phyloP scores from a whole-genome alignment of 345 rosid genomes.

The Syzygium aqueum region DNA sequence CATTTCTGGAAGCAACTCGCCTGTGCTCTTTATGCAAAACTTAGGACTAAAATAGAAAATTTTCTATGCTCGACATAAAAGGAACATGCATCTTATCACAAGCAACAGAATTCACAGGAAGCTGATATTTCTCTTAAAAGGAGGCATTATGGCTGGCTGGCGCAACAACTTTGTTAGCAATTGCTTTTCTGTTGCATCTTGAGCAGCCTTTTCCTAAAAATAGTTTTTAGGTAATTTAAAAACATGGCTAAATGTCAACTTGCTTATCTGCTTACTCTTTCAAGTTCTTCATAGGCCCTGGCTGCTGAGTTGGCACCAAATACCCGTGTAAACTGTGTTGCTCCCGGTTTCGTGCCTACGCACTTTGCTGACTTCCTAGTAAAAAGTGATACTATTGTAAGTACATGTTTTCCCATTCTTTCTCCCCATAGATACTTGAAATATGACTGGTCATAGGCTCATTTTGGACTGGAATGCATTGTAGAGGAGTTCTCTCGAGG shows the following conservation, averaged over 20 bases:
- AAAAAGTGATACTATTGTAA: slow-evolving; percentile 34
- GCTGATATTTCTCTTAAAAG: not conserved
- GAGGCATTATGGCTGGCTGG: not conserved
- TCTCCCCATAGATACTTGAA: not conserved
- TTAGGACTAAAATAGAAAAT: not conserved
- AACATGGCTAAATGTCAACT: not conserved
- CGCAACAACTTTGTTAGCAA: not conserved
- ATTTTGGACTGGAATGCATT: not conserved
- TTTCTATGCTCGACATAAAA: not conserved
- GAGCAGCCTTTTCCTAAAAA: not conserved
- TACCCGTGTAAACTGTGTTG: slow-evolving; percentile 74
- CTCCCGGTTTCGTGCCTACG: slow-evolving; percentile 94
- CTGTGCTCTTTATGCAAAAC: not conserved
- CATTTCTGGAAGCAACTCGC: not conserved
- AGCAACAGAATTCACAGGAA: not conserved
- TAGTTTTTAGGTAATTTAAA: not conserved
- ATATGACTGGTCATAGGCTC: not conserved
- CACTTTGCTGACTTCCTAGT: slow-evolving; percentile 57
- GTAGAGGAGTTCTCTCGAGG: slow-evolving; percentile 43
- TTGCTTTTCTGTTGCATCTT: not conserved
- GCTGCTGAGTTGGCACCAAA: slow-evolving; percentile 79
- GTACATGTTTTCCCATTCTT: slow-evolving; percentile 4
- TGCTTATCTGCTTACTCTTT: not conserved
- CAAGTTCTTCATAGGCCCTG: slow-evolving; percentile 47
- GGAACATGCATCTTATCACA: not conserved